phyloP scores from a whole-genome alignment of 2,329 filamentous ascomycete species.

The Colletotrichum liriopes region DNA sequence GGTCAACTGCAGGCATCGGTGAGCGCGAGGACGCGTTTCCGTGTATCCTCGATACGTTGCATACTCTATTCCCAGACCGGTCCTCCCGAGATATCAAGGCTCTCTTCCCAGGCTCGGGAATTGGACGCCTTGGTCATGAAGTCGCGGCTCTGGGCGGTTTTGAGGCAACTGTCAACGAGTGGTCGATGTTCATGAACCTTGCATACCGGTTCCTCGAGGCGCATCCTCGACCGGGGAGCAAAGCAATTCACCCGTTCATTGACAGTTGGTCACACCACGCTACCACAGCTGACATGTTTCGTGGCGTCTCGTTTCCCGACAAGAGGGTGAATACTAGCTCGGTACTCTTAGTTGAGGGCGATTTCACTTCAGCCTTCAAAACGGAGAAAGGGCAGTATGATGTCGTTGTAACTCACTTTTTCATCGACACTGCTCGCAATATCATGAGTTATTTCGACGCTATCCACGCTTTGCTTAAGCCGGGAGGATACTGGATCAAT shows the following conservation, averaged over 20 bases:
- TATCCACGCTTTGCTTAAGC: slow-evolving; percentile 62
- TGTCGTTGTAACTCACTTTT: slow-evolving; percentile 70
- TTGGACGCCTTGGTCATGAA: slow-evolving; percentile 68
- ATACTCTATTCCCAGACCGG: slow-evolving; percentile 51
- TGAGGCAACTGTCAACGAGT: slow-evolving; percentile 70
- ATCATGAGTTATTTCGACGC: slow-evolving; percentile 69
- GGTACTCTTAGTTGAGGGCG: slow-evolving; percentile 68
- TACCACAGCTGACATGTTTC: slow-evolving; percentile 62
- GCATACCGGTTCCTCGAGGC: slow-evolving; percentile 65
- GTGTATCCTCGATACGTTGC: slow-evolving; percentile 55
- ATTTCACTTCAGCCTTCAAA: slow-evolving; percentile 65
- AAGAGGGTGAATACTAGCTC: slow-evolving; percentile 50
- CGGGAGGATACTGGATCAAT: slow-evolving; percentile 70
- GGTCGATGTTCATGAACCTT: slow-evolving; percentile 71
- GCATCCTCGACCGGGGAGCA: slow-evolving; percentile 45
- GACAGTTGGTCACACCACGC: slow-evolving; percentile 72
- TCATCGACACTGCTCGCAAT: slow-evolving; percentile 74
- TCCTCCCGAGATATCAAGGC: slow-evolving; percentile 51
- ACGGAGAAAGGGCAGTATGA: slow-evolving; percentile 57
- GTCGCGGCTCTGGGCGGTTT: slow-evolving; percentile 62
- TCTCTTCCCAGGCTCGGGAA: slow-evolving; percentile 67
- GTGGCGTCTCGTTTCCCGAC: slow-evolving; percentile 63
- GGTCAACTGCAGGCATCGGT: slow-evolving; percentile 63
- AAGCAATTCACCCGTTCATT: slow-evolving; percentile 65
- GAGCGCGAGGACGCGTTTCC: slow-evolving; percentile 63